Conservation (phyloP, 768 basidiomycete species). For the Termitomyces sp. region DNA sequence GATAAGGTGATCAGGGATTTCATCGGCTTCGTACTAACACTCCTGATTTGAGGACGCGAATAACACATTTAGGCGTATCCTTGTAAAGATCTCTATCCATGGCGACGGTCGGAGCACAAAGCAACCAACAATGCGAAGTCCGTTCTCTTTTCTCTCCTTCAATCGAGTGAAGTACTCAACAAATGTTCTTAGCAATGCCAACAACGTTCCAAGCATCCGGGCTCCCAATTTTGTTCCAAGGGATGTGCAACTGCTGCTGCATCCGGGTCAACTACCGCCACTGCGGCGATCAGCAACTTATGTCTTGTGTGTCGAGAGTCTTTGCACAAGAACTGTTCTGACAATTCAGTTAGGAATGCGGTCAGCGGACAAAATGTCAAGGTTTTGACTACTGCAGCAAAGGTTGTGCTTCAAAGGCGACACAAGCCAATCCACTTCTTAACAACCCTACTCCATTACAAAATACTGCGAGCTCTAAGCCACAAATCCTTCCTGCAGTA, state of each 20-base stretch:
- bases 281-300: not conserved
- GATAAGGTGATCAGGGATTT: not conserved
- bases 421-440: not conserved
- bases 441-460: not conserved
- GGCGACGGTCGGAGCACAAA: not conserved
- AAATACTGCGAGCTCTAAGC: not conserved
- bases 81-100: not conserved
- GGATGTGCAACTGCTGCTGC: not conserved
- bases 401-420: conserved; percentile 1
- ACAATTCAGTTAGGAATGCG: not conserved
- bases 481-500: not conserved
- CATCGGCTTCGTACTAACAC: not conserved
- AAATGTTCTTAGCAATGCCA: conserved; percentile 40
- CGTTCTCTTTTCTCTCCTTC: not conserved
- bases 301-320: not conserved
- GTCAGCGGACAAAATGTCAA: conserved; percentile 41
- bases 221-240: not conserved
- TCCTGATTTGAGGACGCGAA: not conserved
- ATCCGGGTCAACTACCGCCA: not conserved
- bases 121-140: not conserved
- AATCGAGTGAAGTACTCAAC: too few species aligned
- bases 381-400: conserved; percentile 45
- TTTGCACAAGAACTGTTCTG: not conserved
- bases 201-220: conserved; percentile 25
- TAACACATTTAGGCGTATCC: not conserved